A percentile compares a stretch with the other conserved stretches of the same genome.
Evolutionary conservation across 306 rosid genomes (phyloP).

Genomic region (Neltuma alba): DNA sequence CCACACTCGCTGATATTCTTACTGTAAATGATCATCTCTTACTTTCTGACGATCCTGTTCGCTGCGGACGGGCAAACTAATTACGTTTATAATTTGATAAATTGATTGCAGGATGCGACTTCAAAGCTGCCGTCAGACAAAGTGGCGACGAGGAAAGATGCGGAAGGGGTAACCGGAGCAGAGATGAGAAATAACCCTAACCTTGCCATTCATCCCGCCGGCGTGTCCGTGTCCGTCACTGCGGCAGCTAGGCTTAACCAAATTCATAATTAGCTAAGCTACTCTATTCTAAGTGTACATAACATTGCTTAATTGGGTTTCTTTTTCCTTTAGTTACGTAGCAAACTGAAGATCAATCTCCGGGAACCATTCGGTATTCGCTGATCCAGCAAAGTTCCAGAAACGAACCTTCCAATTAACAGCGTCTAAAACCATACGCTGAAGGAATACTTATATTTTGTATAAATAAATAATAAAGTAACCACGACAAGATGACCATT

Average conservation of each 20-base stretch:
- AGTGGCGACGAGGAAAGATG: slow-evolving; percentile 64
- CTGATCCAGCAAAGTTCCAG: not conserved
- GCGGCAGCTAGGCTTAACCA: slow-evolving; percentile 81
- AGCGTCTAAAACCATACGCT: not conserved
- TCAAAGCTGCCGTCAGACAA: slow-evolving; percentile 63
- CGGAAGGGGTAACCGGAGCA: slow-evolving; percentile 71
- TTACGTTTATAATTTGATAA: not conserved
- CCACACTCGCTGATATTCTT: slow-evolving; percentile 65
- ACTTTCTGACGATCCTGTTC: not conserved
- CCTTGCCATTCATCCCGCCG: slow-evolving; percentile 64
- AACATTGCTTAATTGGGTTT: not conserved
- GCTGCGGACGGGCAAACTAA: not conserved
- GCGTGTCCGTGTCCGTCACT: slow-evolving; percentile 68
- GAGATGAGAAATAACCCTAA: slow-evolving; percentile 72
- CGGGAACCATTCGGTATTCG: not conserved
- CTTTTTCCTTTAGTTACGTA: not conserved
- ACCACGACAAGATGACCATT: not conserved
- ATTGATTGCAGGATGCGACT: slow-evolving; percentile 51
- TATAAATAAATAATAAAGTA: not conserved
- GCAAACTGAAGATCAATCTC: not conserved
- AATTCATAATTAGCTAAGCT: not conserved
- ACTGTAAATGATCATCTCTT: slow-evolving; percentile 31
- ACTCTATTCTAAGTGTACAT: not conserved
- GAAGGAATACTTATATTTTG: not conserved
- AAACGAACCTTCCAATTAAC: not conserved